Evolutionary conservation across 2,329 filamentous ascomycete species (phyloP).

Genomic region (Dothideomycetes sp.): DNA sequence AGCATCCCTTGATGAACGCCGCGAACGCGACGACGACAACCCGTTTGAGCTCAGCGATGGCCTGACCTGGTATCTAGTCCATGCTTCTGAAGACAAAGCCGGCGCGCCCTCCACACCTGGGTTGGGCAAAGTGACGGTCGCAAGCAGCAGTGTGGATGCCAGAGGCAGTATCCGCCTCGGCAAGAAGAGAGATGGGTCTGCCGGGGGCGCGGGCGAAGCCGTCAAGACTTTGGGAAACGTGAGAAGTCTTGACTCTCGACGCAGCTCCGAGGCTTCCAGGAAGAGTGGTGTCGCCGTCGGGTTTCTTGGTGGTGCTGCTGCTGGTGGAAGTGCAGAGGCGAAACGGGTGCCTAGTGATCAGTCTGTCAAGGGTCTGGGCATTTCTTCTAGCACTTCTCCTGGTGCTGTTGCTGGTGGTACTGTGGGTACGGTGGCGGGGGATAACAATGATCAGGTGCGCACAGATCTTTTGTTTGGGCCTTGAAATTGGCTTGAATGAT

Average conservation of each 20-base stretch:
- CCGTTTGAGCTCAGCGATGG: constrained; percentile 95
- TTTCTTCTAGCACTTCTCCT: constrained; percentile 4
- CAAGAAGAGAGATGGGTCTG: constrained; percentile 26
- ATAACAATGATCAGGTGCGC: constrained; percentile 29
- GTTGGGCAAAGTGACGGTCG: constrained; percentile 82
- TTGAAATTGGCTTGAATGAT: constrained; percentile 14
- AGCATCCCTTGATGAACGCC: constrained; percentile 6
- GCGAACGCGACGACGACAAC: constrained; percentile 65
- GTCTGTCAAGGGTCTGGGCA: constrained; percentile 3
- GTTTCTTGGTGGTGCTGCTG: constrained; percentile 6
- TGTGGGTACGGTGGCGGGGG: constrained; percentile 23
- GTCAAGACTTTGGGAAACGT: constrained; percentile 41
- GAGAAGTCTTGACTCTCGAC: constrained; percentile 81
- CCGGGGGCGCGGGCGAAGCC: constrained; percentile 22
- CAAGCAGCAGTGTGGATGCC: constrained; percentile 76
- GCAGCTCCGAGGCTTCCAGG: constrained; percentile 77
- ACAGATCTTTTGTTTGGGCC: constrained; percentile 33
- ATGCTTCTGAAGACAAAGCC: constrained; percentile 80
- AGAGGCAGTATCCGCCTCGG: constrained; percentile 51
- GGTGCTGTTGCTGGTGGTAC: constrained; percentile 60
- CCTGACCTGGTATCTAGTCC: constrained; percentile 89
- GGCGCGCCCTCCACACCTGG: constrained; percentile 83
- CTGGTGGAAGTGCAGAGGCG: constrained; percentile 1
- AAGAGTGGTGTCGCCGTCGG: constrained; percentile 46
- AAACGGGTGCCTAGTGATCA: constrained; percentile 1